A percentile compares a stretch with the other conserved stretches of the same genome.
These are phyloP conservation scores for Helichrysum umbraculigerum DNA, from an alignment of 129 eudicot species.

Conservation along the genomic window DNA sequence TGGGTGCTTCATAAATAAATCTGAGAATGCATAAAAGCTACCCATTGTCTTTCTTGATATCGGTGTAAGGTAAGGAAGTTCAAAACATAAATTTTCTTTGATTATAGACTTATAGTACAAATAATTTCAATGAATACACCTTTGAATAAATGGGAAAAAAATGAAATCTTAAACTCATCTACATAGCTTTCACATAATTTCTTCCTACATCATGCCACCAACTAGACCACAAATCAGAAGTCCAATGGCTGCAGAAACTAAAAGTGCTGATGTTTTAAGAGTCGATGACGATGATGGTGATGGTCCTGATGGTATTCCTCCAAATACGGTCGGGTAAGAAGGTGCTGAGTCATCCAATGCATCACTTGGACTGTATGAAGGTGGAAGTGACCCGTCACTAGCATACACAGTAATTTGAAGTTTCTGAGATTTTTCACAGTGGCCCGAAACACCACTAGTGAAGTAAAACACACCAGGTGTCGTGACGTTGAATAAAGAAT, in stretches of 20 bases:
- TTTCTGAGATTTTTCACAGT: constrained; percentile 73
- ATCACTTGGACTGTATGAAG: constrained; percentile 50
- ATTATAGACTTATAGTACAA: constrained; percentile 22
- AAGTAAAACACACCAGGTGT: constrained; percentile 69
- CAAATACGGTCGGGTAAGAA: constrained; percentile 69
- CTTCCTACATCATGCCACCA: constrained; percentile 30
- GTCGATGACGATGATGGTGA: constrained; percentile 40
- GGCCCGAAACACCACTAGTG: constrained; percentile 82
- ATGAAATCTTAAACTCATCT: constrained; percentile 23
- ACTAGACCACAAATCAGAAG: constrained; percentile 41
- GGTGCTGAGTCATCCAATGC: constrained; percentile 61
- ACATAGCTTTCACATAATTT: constrained; percentile 17
- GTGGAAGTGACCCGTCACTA: constrained; percentile 59
- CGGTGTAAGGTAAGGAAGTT: not conserved
- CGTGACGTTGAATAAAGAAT: constrained; percentile 81
- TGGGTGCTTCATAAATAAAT: constrained; percentile 2
- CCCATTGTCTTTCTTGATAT: constrained; percentile 24
- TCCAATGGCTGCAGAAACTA: constrained; percentile 34
- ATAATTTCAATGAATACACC: constrained; percentile 7
- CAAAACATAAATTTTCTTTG: constrained; percentile 8
- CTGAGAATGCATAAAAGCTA: constrained; percentile 20
- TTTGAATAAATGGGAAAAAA: constrained; percentile 8
- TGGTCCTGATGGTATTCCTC: constrained; percentile 68
- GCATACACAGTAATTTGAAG: constrained; percentile 52
- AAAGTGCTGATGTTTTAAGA: constrained; percentile 24